Evolutionary conservation across 2,329 filamentous ascomycete genomes (phyloP).

Genomic region (Paraconiothyrium brasiliense): DNA sequence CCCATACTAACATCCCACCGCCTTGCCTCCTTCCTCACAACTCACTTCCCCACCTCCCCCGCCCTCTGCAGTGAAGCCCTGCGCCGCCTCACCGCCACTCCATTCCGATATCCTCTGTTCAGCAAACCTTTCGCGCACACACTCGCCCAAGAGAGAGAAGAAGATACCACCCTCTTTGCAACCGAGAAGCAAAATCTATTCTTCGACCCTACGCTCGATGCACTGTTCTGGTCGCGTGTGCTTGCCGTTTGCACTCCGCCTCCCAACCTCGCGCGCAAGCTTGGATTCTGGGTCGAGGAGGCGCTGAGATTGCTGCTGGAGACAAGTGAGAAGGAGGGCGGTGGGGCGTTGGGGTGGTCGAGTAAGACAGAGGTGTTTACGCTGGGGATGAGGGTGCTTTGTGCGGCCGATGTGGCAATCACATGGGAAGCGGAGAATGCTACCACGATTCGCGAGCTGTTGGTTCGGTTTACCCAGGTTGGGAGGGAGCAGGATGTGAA

Average conservation of each 20-base stretch:
- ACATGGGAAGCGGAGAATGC: conserved; percentile 33
- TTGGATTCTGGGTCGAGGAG: conserved; percentile 59
- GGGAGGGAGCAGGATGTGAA: conserved; percentile 38
- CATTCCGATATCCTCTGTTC: conserved; percentile 7
- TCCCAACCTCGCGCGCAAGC: conserved; percentile 26
- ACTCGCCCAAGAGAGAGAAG: conserved; percentile 48
- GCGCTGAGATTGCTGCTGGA: conserved; percentile 59
- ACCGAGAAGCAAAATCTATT: conserved; percentile 96
- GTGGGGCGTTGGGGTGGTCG: conserved; percentile 78
- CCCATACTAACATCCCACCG: conserved; percentile 60
- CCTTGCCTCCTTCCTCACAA: conserved; percentile 46
- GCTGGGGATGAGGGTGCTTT: conserved; percentile 60
- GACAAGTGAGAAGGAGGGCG: conserved; percentile 52
- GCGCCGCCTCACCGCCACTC: conserved; percentile 50
- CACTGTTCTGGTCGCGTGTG: conserved; percentile 70
- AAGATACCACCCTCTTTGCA: conserved; percentile 78
- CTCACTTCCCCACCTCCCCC: conserved; percentile 44
- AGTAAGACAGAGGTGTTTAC: conserved; percentile 74
- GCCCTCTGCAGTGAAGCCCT: conserved; percentile 49
- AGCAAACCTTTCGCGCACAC: conserved; percentile 22
- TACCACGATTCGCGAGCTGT: conserved; percentile 32
- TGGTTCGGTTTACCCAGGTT: conserved; percentile 38
- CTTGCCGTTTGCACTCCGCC: conserved; percentile 50
- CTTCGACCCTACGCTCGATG: conserved; percentile 81
- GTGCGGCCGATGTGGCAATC: conserved; percentile 52